Conservation (phyloP, 768 basidiomycete species). For the Mycena kentingensis region DNA sequence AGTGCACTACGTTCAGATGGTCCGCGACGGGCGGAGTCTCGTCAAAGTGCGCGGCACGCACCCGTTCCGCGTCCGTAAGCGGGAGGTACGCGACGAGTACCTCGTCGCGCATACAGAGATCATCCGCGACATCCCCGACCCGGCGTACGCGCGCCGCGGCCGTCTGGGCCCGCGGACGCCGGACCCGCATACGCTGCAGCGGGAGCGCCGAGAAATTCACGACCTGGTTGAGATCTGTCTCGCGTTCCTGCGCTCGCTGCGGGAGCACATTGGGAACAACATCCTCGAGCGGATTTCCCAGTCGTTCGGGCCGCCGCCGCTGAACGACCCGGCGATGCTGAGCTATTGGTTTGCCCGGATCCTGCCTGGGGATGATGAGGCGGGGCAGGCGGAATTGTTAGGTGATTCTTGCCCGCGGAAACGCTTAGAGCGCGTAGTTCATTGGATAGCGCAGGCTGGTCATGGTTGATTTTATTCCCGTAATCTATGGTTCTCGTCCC, state of each 20-base stretch:
- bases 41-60: background rate
- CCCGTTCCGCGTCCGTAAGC: background rate
- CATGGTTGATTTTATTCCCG: background rate
- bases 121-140: background rate
- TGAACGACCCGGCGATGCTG: background rate
- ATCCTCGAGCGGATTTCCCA: background rate
- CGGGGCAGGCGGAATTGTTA: background rate
- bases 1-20: background rate
- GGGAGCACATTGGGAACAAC: background rate
- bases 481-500: background rate
- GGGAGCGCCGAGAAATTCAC: background rate
- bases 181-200: too few species aligned
- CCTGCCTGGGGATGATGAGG: background rate
- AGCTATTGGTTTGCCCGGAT: slow-evolving; percentile 1
- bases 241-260: background rate
- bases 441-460: background rate
- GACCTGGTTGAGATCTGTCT: background rate
- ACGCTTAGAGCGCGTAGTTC: background rate
- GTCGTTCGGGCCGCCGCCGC: background rate
- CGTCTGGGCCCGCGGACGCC: background rate
- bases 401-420: background rate
- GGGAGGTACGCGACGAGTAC: background rate
- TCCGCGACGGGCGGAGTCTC: background rate
- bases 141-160: background rate
- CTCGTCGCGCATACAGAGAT: background rate